These are phyloP conservation scores for Paecilomyces formosus DNA, from an alignment of 2,329 filamentous ascomycete species.

Conservation along the genomic window DNA sequence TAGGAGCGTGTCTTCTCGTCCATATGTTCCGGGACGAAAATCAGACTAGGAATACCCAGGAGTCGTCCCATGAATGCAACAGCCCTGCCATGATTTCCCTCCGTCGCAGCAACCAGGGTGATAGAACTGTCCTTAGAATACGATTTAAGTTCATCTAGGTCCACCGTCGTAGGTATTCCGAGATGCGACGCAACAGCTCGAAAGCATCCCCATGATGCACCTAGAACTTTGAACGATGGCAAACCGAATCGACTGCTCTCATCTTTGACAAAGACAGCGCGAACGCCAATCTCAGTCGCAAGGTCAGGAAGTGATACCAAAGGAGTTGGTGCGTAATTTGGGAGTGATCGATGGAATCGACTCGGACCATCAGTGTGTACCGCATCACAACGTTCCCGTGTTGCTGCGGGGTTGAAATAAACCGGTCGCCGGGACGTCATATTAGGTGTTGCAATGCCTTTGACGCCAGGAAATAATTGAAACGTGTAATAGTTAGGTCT, in stretches of 20 bases:
- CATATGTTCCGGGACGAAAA: conserved; percentile 59
- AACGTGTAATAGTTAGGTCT: neutral
- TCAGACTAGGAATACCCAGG: conserved; percentile 47
- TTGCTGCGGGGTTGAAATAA: neutral
- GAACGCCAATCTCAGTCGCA: conserved; percentile 51
- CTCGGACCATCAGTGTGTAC: neutral
- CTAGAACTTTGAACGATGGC: conserved; percentile 73
- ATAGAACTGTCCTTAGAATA: conserved; percentile 25
- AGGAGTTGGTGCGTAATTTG: conserved; percentile 49
- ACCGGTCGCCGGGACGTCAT: neutral
- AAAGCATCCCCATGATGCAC: conserved; percentile 66
- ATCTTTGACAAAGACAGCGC: conserved; percentile 60
- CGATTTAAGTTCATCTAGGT: conserved; percentile 37
- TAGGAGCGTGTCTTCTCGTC: conserved; percentile 44
- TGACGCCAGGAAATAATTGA: neutral
- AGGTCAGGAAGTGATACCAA: conserved; percentile 48
- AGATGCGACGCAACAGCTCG: conserved; percentile 46
- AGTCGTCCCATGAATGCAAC: conserved; percentile 60
- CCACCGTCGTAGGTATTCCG: conserved; percentile 34
- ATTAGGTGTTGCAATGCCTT: neutral
- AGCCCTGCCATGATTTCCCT: conserved; percentile 71
- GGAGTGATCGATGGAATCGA: conserved; percentile 54
- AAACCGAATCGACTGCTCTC: conserved; percentile 62
- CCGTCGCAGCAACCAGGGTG: conserved; percentile 57
- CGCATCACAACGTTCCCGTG: neutral